phyloP scores from a whole-genome alignment of 371 early-diverging fungal genomes.

The Umbelopsis sp. region DNA sequence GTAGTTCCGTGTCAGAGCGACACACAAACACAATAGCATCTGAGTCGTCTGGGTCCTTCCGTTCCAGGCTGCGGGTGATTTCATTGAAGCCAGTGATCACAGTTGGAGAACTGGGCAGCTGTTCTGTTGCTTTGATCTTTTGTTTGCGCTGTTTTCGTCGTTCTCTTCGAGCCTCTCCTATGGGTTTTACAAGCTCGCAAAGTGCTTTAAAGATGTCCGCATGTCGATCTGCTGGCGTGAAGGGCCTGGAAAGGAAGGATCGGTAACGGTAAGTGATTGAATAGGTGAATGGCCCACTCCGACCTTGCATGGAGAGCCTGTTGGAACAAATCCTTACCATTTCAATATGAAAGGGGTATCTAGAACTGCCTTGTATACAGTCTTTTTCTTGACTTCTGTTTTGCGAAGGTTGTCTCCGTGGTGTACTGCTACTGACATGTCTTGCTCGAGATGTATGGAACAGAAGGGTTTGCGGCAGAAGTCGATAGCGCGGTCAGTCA shows the following conservation, averaged over 20 bases:
- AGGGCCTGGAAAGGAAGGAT: neutral
- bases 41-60: constrained; percentile 9
- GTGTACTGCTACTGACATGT: constrained; percentile 4
- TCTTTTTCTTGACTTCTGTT: neutral
- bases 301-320: neutral
- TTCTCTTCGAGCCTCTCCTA: neutral
- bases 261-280: neutral
- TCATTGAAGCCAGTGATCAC: constrained; percentile 8
- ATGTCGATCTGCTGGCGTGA: neutral
- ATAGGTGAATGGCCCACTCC: neutral
- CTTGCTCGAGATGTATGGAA: neutral
- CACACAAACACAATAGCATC: constrained; percentile 8
- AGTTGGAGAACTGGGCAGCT: neutral
- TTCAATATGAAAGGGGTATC: constrained; percentile 12
- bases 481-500: too few species aligned
- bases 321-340: constrained; percentile 7
- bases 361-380: neutral
- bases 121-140: neutral
- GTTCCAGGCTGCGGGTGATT: neutral
- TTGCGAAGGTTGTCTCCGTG: constrained; percentile 9
- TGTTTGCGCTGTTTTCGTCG: constrained; percentile 13
- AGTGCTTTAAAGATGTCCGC: neutral
- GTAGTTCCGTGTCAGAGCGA: neutral
- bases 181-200: neutral
- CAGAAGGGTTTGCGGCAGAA: neutral